Base-by-base conservation (phyloP, 148 eudicot genomes). In the Euryodendron excelsum region DNA sequence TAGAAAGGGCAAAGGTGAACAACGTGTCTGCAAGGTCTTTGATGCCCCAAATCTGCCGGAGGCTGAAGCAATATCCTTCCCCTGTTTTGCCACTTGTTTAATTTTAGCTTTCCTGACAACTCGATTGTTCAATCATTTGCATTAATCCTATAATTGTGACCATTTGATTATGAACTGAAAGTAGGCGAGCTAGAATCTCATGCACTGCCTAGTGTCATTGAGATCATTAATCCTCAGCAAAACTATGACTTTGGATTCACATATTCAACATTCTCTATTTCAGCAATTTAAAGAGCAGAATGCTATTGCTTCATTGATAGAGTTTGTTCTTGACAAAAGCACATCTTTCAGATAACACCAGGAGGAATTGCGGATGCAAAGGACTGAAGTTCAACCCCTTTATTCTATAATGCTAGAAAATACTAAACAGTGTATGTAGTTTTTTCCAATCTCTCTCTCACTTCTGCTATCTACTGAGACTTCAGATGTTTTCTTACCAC, bases 31-130 rank as follows among this genome's bases (percentile, higher is more conserved):
- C 91, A 95, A 93, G 89, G 97, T 93, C 74, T 95, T 90, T 72
- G 99, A 95, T 81, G 99, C 99, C 56, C 98, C 99, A 14, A 95
- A 95, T 84, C 97, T 95, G 11, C 97, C 99, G 14, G 99, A 95
- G 73, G 87, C 93, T 48, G 99, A 95, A 95, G 98, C 98, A 80
- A 95, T 95, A 93, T 95, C 96, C 98, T 90, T 91, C 18, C 27
- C 27, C 25, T 1, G 48, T 60, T 80, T n/a, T 6, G 7, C 47
- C 67, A 27, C 10, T 45, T 18, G 17, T 30, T 33, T 11, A 55
- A 9, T 17, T 18, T 27, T 34, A 25, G 30, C 64, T 73, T n/a
- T 33, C 62, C 33, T 23, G 4, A 13, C 3, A 78, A 21, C 25
- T 28, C 44, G 20, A 28, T 73, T 21, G 69, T 25, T 33, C 31